Percentiles rank a stretch among this genome's conserved stretches.
Evolutionary conservation across 306 rosid genomes (phyloP).

Genomic region (Cicer arietinum): DNA sequence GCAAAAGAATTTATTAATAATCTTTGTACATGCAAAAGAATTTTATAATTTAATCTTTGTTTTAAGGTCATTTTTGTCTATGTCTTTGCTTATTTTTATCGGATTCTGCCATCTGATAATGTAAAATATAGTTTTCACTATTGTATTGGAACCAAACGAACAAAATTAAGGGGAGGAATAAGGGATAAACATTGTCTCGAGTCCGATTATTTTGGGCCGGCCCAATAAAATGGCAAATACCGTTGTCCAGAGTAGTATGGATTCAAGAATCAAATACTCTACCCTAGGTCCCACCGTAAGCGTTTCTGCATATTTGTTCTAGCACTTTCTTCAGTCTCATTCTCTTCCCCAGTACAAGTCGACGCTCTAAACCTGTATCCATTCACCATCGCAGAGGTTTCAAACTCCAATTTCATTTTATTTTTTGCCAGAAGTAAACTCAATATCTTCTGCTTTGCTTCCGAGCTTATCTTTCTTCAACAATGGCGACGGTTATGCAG

Average conservation of each 20-base stretch:
- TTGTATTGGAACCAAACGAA: too few species aligned
- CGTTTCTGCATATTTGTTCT: conserved; percentile 18
- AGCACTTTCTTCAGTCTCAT: conserved; percentile 34
- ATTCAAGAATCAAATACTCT: conserved; percentile 22
- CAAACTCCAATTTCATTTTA: neutral
- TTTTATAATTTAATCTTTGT: too few species aligned
- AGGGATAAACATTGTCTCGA: too few species aligned
- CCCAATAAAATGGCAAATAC: too few species aligned
- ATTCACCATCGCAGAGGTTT: neutral
- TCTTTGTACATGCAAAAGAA: too few species aligned
- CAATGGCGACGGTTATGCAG: conserved; percentile 97
- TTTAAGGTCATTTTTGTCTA: too few species aligned
- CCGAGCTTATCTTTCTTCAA: conserved; percentile 42
- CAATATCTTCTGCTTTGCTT: neutral
- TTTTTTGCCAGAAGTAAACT: neutral
- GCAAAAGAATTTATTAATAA: too few species aligned
- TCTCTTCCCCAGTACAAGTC: conserved; percentile 15
- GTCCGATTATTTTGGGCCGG: conserved; percentile 15
- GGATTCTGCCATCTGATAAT: too few species aligned
- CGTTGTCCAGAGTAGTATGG: neutral
- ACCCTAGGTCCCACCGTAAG: conserved; percentile 42
- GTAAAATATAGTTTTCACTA: too few species aligned
- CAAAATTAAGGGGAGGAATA: too few species aligned
- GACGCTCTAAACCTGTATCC: neutral
- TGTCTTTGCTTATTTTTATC: too few species aligned